Conservation (phyloP, 2,329 filamentous ascomycete species). For the Claviceps arundinis region DNA sequence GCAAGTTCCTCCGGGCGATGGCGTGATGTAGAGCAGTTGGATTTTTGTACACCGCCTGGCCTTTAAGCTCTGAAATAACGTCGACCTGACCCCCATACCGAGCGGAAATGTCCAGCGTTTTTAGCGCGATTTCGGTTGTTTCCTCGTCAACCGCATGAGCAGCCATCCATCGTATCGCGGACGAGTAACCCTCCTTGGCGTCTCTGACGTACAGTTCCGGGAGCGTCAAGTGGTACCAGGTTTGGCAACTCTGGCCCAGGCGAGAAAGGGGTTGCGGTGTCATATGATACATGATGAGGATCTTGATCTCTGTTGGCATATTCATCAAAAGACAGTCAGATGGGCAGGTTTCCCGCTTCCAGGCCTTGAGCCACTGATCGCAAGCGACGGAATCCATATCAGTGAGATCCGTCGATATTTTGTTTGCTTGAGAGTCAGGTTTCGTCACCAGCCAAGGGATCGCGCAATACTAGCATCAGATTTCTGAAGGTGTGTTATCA, state of each 20-base stretch:
- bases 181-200: not conserved
- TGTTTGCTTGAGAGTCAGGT: not conserved
- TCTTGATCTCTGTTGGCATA: slow-evolving; percentile 1
- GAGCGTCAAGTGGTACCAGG: not conserved
- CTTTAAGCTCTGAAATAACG: not conserved
- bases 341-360: not conserved
- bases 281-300: not conserved
- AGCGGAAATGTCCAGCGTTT: not conserved
- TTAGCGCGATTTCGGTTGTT: not conserved
- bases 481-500: too few relatives aligned
- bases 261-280: not conserved
- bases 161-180: slow-evolving; percentile 3
- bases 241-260: not conserved
- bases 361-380: not conserved
- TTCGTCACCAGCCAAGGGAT: too few relatives aligned
- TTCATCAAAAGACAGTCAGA: not conserved
- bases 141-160: not conserved
- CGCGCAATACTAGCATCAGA: too few relatives aligned
- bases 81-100: not conserved
- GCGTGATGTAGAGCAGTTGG: slow-evolving; percentile 3
- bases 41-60: not conserved
- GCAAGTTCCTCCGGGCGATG: not conserved
- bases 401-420: not conserved
- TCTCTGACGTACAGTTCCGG: not conserved
- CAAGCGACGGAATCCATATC: slow-evolving; percentile 26